A percentile compares a stretch with the other conserved stretches of the same genome.
Conservation (phyloP, 2,329 filamentous ascomycete species). For the Calonectria hawksworthii region DNA sequence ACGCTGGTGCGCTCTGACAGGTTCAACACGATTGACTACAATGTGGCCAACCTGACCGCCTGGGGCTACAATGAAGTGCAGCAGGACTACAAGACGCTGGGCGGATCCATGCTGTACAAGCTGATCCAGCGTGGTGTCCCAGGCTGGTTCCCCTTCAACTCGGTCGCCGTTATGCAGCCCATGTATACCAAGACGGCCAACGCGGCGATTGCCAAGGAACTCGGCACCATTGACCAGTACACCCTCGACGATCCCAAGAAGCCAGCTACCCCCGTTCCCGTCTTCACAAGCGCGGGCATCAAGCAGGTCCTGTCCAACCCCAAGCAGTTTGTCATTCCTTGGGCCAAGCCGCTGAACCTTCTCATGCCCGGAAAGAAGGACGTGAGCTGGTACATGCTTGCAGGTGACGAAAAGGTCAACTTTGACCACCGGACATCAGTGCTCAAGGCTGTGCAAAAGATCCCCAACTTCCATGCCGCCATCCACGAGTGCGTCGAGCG, state of each 20-base stretch:
- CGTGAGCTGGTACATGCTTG: constrained; percentile 55
- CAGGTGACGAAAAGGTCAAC: constrained; percentile 52
- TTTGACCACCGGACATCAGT: constrained; percentile 48
- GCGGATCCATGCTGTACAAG: constrained; percentile 61
- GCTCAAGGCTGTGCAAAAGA: constrained; percentile 50
- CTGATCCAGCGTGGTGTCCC: constrained; percentile 62
- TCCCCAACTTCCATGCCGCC: constrained; percentile 49
- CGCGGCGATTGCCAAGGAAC: constrained; percentile 53
- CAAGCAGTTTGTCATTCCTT: constrained; percentile 51
- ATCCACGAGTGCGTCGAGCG: constrained; percentile 51
- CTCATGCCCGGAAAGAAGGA: constrained; percentile 55
- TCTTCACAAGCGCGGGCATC: constrained; percentile 45
- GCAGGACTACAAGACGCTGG: constrained; percentile 51
- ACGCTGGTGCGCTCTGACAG: constrained; percentile 71
- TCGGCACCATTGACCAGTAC: constrained; percentile 51
- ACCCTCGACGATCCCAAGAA: constrained; percentile 53
- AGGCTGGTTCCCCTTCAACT: constrained; percentile 59
- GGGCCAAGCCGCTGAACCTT: constrained; percentile 48
- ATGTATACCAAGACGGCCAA: constrained; percentile 61
- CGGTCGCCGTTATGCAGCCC: constrained; percentile 60
- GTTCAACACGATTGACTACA: constrained; percentile 69
- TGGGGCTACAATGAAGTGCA: constrained; percentile 58
- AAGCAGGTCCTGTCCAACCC: constrained; percentile 50
- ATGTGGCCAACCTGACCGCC: constrained; percentile 55
- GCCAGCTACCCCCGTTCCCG: constrained; percentile 47